These are phyloP conservation scores for Tricholoma hemisulphureum DNA, from an alignment of 768 basidiomycete species.

Conservation along the genomic window DNA sequence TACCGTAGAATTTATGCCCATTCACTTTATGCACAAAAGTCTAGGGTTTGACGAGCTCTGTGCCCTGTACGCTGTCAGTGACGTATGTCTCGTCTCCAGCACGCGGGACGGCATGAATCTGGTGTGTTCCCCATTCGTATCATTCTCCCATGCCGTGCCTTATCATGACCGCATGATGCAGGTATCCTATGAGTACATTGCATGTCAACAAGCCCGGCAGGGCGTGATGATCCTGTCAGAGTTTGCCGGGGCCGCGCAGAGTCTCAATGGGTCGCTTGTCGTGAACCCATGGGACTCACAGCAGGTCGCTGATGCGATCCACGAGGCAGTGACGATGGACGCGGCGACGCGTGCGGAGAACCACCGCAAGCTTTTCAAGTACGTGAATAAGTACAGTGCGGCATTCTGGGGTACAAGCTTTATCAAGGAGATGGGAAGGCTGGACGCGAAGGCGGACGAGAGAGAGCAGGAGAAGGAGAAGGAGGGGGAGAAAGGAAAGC, in stretches of 20 bases:
- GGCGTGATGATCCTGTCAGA: slow-evolving; percentile 98
- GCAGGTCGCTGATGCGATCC: slow-evolving; percentile 95
- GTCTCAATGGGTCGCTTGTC: slow-evolving; percentile 91
- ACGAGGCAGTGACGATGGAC: slow-evolving; percentile 91
- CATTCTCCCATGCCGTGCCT: slow-evolving; percentile 9
- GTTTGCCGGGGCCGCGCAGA: slow-evolving; percentile 97
- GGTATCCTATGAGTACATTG: slow-evolving; percentile 99
- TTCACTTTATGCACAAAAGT: slow-evolving; percentile 98
- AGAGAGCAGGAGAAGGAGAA: slow-evolving; percentile 30
- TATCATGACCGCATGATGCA: slow-evolving; percentile 29
- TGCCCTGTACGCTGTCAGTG: slow-evolving; percentile 95
- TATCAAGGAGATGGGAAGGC: slow-evolving; percentile 77
- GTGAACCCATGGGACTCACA: slow-evolving; percentile 99
- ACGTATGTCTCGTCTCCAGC: slow-evolving; percentile 92
- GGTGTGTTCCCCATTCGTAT: slow-evolving; percentile 48
- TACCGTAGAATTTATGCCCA: slow-evolving; percentile 99
- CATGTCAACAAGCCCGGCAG: slow-evolving; percentile 88
- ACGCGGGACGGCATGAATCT: slow-evolving; percentile 99
- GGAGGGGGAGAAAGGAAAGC: slow-evolving; percentile 22
- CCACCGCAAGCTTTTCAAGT: slow-evolving; percentile 94
- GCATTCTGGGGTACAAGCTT: slow-evolving; percentile 92
- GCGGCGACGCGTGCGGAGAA: slow-evolving; percentile 82
- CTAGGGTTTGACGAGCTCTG: slow-evolving; percentile 92
- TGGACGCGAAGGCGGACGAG: slow-evolving; percentile 43
- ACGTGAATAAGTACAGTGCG: slow-evolving; percentile 92